Evolutionary conservation across 2,329 filamentous ascomycete species (phyloP), one percentile per base, ranked within the genome.

Genomic region (Colletotrichum endophyticum): DNA sequence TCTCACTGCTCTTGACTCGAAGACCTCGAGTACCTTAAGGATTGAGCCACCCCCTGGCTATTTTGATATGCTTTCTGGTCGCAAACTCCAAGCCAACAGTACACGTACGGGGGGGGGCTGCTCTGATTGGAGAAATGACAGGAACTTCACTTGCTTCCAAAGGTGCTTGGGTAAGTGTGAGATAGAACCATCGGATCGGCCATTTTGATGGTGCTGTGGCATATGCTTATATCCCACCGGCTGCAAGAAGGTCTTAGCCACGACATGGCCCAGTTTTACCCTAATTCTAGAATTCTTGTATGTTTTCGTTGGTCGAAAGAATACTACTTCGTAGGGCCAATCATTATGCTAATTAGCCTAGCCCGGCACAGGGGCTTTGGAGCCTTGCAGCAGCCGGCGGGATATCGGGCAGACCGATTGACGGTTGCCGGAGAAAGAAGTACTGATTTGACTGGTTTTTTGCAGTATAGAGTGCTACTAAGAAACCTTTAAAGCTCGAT

Each of bases 21-120:
- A 22, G n/a, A 13, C 8, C 5, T 0, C 0, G 22, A 49, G 44
- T 13, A 49, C 44, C 6, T 0, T n/a, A 13, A n/a, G n/a, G 2
- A 22, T 49, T 49, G 44, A 22, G 19, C 19, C 19, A 49, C 44
- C 19, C 39, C 44, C 44, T 22, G 44, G 19, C 19, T 4, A 49
- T 22, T 22, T 49, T 12, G n/a, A 12, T 22, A 11, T 49, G 44
- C 6, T 13, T 22, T 22, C 0, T 49, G 44, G 4, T 2, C n/a
- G 6, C 44, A 49, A 49, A 49, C 3, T 49, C 19, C n/a, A 49
- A 22, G 19, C 19, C n/a, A 49, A 11, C n/a, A 22, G 9, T 49
- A 0, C 44, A 49, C 39, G 0, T 44, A 0, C 16, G 5, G 19
- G 8, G 5, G 19, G 8, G 16, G 44, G n/a, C 11, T 49, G n/a